A percentile compares a stretch with the other conserved stretches of the same genome.
phyloP scores from a whole-genome alignment of 2,329 filamentous ascomycete genomes.

The Pseudopithomyces chartarum region DNA sequence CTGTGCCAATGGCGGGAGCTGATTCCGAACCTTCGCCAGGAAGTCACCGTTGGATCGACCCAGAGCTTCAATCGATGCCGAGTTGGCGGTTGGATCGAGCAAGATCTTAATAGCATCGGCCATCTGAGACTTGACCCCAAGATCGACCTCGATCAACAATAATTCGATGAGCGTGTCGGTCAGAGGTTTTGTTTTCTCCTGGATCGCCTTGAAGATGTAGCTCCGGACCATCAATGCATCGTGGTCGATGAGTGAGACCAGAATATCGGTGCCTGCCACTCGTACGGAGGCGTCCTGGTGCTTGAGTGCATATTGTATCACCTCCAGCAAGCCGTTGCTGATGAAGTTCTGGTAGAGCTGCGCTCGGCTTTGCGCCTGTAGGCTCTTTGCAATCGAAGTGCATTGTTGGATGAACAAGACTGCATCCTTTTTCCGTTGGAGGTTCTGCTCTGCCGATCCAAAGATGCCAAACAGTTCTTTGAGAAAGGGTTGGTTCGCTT shows the following conservation, averaged over 20 bases:
- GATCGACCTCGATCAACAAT: constrained; percentile 85
- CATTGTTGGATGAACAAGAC: constrained; percentile 97
- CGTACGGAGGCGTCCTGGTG: constrained; percentile 83
- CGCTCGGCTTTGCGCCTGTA: constrained; percentile 81
- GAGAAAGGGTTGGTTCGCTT: constrained; percentile 77
- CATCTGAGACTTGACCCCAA: constrained; percentile 94
- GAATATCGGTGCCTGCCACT: constrained; percentile 89
- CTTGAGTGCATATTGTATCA: constrained; percentile 89
- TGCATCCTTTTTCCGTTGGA: constrained; percentile 84
- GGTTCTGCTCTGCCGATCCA: constrained; percentile 64
- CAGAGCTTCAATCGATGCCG: constrained; percentile 64
- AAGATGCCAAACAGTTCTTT: constrained; percentile 90
- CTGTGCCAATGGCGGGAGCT: constrained; percentile 63
- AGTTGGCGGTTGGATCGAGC: constrained; percentile 72
- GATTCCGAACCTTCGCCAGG: constrained; percentile 62
- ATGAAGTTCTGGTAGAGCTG: constrained; percentile 90
- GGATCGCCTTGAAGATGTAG: constrained; percentile 90
- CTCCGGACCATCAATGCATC: constrained; percentile 92
- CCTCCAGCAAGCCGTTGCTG: constrained; percentile 80
- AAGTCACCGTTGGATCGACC: constrained; percentile 70
- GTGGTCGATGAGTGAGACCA: constrained; percentile 94
- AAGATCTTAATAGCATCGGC: constrained; percentile 94
- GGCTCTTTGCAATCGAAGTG: constrained; percentile 89
- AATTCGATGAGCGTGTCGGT: constrained; percentile 94
- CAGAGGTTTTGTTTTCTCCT: constrained; percentile 81